These are phyloP conservation scores for Huntiella omanensis DNA, from an alignment of 2,329 filamentous ascomycete genomes.

Conservation along the genomic window DNA sequence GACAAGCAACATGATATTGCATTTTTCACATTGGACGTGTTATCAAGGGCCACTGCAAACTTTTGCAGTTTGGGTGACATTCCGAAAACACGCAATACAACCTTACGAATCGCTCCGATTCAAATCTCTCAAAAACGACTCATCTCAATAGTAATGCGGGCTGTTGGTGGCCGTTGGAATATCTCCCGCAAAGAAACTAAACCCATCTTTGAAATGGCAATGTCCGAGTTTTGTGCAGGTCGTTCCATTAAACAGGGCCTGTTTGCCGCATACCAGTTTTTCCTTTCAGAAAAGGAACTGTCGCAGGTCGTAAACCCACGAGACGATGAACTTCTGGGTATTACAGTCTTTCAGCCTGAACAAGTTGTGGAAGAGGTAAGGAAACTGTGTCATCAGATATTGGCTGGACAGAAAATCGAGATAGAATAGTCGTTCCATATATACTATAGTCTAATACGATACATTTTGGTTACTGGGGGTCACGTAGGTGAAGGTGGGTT, in stretches of 20 bases:
- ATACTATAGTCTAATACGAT: too few relatives aligned
- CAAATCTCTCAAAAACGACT: slow-evolving; percentile 1
- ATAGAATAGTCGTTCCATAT: background rate
- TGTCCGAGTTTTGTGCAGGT: slow-evolving; percentile 2
- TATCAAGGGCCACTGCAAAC: background rate
- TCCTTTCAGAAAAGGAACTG: background rate
- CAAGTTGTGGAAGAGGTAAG: background rate
- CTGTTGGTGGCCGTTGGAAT: background rate
- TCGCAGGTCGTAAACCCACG: background rate
- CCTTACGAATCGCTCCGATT: background rate
- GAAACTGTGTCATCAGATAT: background rate
- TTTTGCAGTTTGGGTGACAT: background rate
- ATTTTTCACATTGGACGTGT: background rate
- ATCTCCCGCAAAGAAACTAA: background rate
- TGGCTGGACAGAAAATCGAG: background rate
- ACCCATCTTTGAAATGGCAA: background rate
- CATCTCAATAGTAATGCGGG: background rate
- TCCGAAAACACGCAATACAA: background rate
- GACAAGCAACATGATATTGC: background rate
- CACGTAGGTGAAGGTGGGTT: too few relatives aligned
- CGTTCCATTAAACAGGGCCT: background rate
- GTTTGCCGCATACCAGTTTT: background rate
- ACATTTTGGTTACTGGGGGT: too few relatives aligned
- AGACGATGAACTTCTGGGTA: slow-evolving; percentile 1
- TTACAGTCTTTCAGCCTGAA: background rate